Evolutionary conservation across 805 yeast genomes (phyloP), one percentile per base, ranked within the genome.

Genomic region (Isabelozyma heimii): DNA sequence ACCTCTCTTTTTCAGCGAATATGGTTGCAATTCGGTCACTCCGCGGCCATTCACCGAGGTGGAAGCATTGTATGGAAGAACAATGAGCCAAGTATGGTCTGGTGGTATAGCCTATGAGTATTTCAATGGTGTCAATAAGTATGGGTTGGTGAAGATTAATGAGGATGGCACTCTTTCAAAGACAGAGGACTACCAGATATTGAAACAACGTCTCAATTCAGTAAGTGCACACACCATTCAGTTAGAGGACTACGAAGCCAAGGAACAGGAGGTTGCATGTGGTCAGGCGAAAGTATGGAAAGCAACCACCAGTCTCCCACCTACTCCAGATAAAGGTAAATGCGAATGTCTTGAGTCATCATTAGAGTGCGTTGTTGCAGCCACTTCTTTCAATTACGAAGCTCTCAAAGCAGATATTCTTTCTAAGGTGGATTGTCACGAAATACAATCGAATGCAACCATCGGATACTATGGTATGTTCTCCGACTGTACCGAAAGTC

Each of bases 341-440:
- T 78, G 82, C 58, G 77, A 72, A 50, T 77, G 81, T 52, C 59
- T 76, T 28, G 66, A 72, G 61, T 55, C 73, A 8, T 66, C 73
- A 5, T 55, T 74, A 5, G 55, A 69, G 1, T 77, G 81, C 55
- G 62, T 72, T 39, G 57, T 65, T 27, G 51, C 59, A 16, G 70
- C 73, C 1, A 54, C 48, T 9, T 48, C 47, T 1, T 56, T 63
- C 26, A 49, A 65, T 42, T 61, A 59, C 37, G 47, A 43, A 30
- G 52, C 42, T 30, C 52, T 64, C n/a, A 54, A 72, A 20, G 43
- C 53, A 12, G 64, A 70, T 17, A 56, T 77, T 2, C 77, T 82
- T 51, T 45, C 60, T 12, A 50, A 57, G 6, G 62, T 69, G 8
- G 69, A 74, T 46, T 78, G 83, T 55, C 58, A 58, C n/a, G 66